Evolutionary conservation across 768 basidiomycete genomes (phyloP), one percentile per base, ranked within the genome.

Genomic region (Mycena kentingensis): DNA sequence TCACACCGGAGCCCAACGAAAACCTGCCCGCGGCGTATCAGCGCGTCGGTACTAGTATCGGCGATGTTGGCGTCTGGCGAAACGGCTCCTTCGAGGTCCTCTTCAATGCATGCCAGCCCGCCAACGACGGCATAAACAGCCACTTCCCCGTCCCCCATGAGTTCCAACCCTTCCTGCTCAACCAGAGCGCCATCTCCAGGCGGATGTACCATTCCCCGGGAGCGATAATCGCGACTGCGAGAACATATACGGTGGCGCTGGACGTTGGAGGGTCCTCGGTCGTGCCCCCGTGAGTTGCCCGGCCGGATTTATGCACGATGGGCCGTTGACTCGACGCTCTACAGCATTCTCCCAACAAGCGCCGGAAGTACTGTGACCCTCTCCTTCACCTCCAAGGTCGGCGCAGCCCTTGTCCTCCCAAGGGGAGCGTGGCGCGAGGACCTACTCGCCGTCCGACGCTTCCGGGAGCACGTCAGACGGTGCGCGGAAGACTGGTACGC

Each of bases 391-490:
- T 55, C 60, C 4, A 36, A 42, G 24, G 61, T 57, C 26, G 56
- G 56, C 5, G 61, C 61, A 3, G 49, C 60, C 29, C 58, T 64
- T 12, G 44, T 54, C 7, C 49, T 63, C 11, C 62, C 62, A 3
- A 46, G 57, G 7, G 62, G 60, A 5, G 62, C 49, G 5, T 50
- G 55, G 16, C 54, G 58, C 6, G 25, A 51, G n/a, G 35, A 56
- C 22, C 48, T 61, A 2, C 49, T 46, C 11, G 19, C 41, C 11
- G 27, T 46, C 7, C 18, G 35, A 28, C 19, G 16, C 6, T 60
- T 63, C 21, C 55, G 52, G 3, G 43, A 51, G 13, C 42, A 63
- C 13, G 60, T 51, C 22, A 26, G 34, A 2, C 43, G 52, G 22
- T 26, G 51, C 27, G 49, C 46, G n/a, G 22, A 47, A 16, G 32